A percentile compares a stretch with the other conserved stretches of the same genome.
phyloP scores from a whole-genome alignment of 2,329 filamentous ascomycete species.

The Clarireedia monteithiana region DNA sequence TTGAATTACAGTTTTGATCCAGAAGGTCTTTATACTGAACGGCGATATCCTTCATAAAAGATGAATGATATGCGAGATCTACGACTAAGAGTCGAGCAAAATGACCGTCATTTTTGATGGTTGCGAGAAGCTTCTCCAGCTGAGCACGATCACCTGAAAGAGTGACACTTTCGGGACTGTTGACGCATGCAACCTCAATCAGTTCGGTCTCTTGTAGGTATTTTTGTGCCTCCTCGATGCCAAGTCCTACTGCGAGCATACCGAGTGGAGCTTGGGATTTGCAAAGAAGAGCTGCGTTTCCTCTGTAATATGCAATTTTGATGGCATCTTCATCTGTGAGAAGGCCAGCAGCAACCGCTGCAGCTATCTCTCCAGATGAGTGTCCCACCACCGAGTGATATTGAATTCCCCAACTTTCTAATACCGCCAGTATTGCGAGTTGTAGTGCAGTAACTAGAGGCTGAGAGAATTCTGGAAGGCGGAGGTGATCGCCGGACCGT shows the following conservation, averaged over 20 bases:
- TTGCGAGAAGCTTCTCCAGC: conserved; percentile 12
- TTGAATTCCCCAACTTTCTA: conserved; percentile 36
- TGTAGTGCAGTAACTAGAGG: conserved; percentile 40
- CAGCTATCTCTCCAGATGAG: conserved; percentile 40
- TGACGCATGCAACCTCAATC: conserved; percentile 24
- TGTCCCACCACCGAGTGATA: conserved; percentile 36
- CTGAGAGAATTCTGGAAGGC: conserved; percentile 22
- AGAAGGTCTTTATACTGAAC: neutral
- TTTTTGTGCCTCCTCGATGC: neutral
- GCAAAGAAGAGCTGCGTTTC: neutral
- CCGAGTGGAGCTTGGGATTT: neutral
- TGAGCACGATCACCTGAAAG: conserved; percentile 16
- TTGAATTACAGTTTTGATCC: too few species aligned
- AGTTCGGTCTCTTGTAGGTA: neutral
- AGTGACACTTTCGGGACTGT: conserved; percentile 22
- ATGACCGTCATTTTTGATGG: conserved; percentile 1
- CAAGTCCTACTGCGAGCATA: conserved; percentile 15
- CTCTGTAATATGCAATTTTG: conserved; percentile 12
- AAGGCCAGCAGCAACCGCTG: conserved; percentile 35
- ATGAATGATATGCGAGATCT: conserved; percentile 25
- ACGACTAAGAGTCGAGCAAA: conserved; percentile 22
- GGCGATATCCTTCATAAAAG: conserved; percentile 8
- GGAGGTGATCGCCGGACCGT: neutral
- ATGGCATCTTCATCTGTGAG: conserved; percentile 19
- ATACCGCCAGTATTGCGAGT: conserved; percentile 35